phyloP scores from a whole-genome alignment of 495 filamentous ascomycete species.

The Hypoxylon trugodes region DNA sequence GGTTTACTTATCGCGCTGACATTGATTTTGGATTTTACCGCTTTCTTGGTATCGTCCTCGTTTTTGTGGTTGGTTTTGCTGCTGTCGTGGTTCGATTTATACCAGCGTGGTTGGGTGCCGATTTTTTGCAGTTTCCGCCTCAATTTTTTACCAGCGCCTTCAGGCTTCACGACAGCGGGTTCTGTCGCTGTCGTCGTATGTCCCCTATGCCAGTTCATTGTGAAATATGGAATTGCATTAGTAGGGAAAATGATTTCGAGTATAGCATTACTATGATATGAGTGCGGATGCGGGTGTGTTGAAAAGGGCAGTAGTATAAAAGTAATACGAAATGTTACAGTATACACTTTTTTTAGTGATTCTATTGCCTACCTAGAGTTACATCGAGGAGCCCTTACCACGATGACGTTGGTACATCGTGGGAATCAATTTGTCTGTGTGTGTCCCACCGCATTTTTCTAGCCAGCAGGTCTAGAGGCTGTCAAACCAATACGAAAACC shows the following conservation, averaged over 20 bases:
- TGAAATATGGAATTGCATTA: conserved; percentile 39
- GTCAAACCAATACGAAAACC: conserved; percentile 46
- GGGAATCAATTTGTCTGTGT: conserved; percentile 24
- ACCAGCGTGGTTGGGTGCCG: conserved; percentile 37
- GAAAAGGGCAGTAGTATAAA: conserved; percentile 34
- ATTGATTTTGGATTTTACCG: conserved; percentile 15
- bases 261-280: conserved; percentile 1
- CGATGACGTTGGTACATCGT: conserved; percentile 48
- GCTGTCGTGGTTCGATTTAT: conserved; percentile 31
- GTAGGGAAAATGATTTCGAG: conserved; percentile 32
- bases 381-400: conserved; percentile 34
- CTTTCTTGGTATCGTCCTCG: conserved; percentile 37
- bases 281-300: conserved; percentile 39
- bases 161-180: conserved; percentile 32
- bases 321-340: conserved; percentile 18
- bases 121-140: conserved; percentile 55
- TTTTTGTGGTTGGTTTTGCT: no score
- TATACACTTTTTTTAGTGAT: conserved; percentile 32
- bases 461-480: no score
- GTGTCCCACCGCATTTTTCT: conserved; percentile 26
- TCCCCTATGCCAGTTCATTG: conserved; percentile 49
- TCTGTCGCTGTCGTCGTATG: conserved; percentile 38
- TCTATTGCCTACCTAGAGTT: conserved; percentile 35
- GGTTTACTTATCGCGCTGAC: conserved; percentile 13
- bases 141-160: conserved; percentile 42